Percentiles rank a stretch among this genome's conserved stretches.
Conservation (phyloP, 1,284 basidiomycete species). For the Naganishia sp. region DNA sequence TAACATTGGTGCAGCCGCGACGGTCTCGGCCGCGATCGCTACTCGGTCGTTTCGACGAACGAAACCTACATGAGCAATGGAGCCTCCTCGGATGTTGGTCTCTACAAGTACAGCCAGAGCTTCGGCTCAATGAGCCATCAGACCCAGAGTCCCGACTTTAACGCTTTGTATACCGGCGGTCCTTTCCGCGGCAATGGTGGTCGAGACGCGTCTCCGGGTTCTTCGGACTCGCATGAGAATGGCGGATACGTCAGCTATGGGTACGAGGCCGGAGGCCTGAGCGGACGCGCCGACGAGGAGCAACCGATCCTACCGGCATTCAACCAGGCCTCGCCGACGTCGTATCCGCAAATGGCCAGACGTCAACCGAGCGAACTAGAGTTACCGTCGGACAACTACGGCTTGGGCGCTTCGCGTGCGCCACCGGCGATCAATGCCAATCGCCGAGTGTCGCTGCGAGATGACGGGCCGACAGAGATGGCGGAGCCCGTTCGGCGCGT, state of each 20-base stretch:
- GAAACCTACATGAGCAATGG: constrained; percentile 61
- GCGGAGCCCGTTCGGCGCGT: constrained; percentile 24
- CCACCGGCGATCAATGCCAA: not conserved
- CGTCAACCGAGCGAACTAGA: constrained; percentile 25
- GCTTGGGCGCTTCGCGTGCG: constrained; percentile 7
- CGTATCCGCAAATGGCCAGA: constrained; percentile 12
- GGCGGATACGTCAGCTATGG: constrained; percentile 26
- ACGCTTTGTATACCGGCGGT: constrained; percentile 48
- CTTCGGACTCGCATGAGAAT: constrained; percentile 45
- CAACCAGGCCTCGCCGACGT: constrained; percentile 11
- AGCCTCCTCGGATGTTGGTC: constrained; percentile 50
- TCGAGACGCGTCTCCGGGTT: constrained; percentile 44
- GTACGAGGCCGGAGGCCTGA: constrained; percentile 15
- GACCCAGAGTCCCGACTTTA: constrained; percentile 60
- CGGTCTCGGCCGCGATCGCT: constrained; percentile 63
- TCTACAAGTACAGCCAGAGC: constrained; percentile 47
- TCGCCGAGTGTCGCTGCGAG: constrained; percentile 13
- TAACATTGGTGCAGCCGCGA: constrained; percentile 23
- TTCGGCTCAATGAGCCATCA: constrained; percentile 51
- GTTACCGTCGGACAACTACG: constrained; percentile 4
- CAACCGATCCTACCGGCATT: constrained; percentile 24
- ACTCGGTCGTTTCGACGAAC: constrained; percentile 73
- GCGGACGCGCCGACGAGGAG: constrained; percentile 20
- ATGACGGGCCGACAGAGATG: constrained; percentile 23
- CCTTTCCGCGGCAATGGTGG: constrained; percentile 43